Percentiles rank a stretch among this genome's conserved stretches.
phyloP scores from a whole-genome alignment of 345 rosid species.

The Erucastrum elatum region DNA sequence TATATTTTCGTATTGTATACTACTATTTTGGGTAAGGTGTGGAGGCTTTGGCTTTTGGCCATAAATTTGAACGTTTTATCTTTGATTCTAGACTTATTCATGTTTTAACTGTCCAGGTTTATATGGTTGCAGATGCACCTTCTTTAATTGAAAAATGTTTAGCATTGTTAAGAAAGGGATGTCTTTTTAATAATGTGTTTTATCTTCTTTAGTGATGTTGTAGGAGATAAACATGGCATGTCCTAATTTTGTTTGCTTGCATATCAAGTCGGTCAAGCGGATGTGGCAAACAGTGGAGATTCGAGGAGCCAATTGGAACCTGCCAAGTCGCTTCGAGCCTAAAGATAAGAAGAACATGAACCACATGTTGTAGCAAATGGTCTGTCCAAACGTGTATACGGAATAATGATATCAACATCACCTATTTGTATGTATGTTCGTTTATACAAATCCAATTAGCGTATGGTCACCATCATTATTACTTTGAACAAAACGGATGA shows the following conservation, averaged over 20 bases:
- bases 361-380: constrained; percentile 31
- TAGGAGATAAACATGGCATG: constrained; percentile 8
- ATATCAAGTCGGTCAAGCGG: constrained; percentile 26
- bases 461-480: constrained; percentile 23
- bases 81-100: background rate
- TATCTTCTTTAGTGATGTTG: constrained; percentile 9
- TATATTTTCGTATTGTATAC: background rate
- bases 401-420: constrained; percentile 20
- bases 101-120: background rate
- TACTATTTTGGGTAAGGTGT: constrained; percentile 20
- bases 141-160: constrained; percentile 1
- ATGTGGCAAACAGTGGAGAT: constrained; percentile 28
- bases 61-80: background rate
- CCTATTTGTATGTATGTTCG: background rate
- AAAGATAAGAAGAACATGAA: constrained; percentile 28
- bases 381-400: constrained; percentile 20
- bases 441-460: constrained; percentile 29
- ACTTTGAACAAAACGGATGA: constrained; percentile 3
- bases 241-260: constrained; percentile 17
- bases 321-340: constrained; percentile 12
- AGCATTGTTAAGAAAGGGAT: background rate
- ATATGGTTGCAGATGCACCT: background rate
- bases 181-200: background rate
- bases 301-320: constrained; percentile 13
- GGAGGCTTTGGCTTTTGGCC: constrained; percentile 14